Evolutionary conservation across 371 early-diverging fungal genomes (phyloP), one percentile per base, ranked within the genome.

Genomic region (Apophysomyces ossiformis): DNA sequence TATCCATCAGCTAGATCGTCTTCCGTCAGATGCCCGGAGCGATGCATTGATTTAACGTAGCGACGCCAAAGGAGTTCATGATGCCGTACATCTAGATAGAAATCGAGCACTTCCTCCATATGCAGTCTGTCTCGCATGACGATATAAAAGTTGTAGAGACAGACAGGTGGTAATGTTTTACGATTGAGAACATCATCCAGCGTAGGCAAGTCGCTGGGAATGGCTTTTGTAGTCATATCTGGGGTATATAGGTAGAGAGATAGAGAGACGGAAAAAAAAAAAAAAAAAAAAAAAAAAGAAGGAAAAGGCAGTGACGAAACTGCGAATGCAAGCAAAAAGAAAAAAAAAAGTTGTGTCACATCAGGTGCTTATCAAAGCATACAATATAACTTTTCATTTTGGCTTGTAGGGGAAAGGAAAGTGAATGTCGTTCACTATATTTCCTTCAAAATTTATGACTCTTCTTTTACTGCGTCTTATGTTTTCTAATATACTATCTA

Each of bases 121-220:
- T 77, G 81, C 18, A 87, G 77, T 36, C 80, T 69, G 63, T 90
- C 89, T 43, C 89, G 78, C 85, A 90, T 81, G 61, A 84, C 81
- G 36, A 90, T 76, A 63, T 90, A 90, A 61, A 83, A 86, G 59
- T 89, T 88, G 63, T 85, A 90, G 4, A 90, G 68, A 71, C 89
- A 90, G 0, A 90, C 85, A 1, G 90, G 90, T 13, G 90, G 90
- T 12, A 78, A 64, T 2, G 89, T 89, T 69, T 86, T 85, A 50
- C 90, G 79, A 35, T 74, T 69, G 3, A 90, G 72, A 5, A 90
- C 87, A 66, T 86, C 82, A 65, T 87, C 82, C 26, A 90, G 63
- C 1, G 84, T 85, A 11, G 90, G 90, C 57, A 89, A 21, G 21
- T 50, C 54, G 21, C 54, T 50, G 8, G 54, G 54, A 50, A 50